A percentile compares a stretch with the other conserved stretches of the same genome.
Evolutionary conservation across 2,329 filamentous ascomycete genomes (phyloP).

Genomic region (Pestalotiopsis sp.): DNA sequence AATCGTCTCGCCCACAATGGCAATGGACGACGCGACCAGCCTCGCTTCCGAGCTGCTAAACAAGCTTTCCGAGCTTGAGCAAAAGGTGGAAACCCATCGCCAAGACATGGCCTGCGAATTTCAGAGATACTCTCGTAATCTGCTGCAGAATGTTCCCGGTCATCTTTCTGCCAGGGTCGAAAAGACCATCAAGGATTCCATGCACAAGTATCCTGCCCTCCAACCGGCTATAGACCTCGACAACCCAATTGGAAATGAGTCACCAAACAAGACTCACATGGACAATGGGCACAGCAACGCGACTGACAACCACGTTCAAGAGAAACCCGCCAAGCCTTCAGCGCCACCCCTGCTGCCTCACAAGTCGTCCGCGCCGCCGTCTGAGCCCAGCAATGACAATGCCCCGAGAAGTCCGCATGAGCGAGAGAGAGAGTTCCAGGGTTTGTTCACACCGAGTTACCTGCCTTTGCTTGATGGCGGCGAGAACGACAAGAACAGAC

Average conservation of each 20-base stretch:
- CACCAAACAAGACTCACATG: constrained; percentile 23
- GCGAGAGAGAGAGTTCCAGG: constrained; percentile 61
- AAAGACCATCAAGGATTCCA: constrained; percentile 46
- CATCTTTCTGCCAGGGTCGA: constrained; percentile 49
- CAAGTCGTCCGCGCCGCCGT: constrained; percentile 34
- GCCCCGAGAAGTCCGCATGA: constrained; percentile 50
- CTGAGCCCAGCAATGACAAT: constrained; percentile 27
- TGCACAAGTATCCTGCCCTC: constrained; percentile 49
- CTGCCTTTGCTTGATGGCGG: constrained; percentile 61
- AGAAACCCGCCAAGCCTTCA: constrained; percentile 28
- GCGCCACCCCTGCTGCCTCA: constrained; percentile 43
- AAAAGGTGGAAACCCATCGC: constrained; percentile 58
- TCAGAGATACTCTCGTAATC: constrained; percentile 52
- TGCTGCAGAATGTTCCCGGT: constrained; percentile 50
- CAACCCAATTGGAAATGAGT: constrained; percentile 31
- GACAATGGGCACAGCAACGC: constrained; percentile 11
- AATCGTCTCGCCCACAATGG: constrained; percentile 21
- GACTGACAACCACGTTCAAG: constrained; percentile 6
- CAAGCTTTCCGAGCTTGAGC: constrained; percentile 59
- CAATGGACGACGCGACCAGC: constrained; percentile 51
- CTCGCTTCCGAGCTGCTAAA: constrained; percentile 54
- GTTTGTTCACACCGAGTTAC: constrained; percentile 65
- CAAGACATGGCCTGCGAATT: constrained; percentile 61
- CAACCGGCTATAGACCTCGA: constrained; percentile 35
- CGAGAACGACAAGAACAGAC: constrained; percentile 29